phyloP scores from a whole-genome alignment of 208 protist species.

The Naegleria lovaniensis region DNA sequence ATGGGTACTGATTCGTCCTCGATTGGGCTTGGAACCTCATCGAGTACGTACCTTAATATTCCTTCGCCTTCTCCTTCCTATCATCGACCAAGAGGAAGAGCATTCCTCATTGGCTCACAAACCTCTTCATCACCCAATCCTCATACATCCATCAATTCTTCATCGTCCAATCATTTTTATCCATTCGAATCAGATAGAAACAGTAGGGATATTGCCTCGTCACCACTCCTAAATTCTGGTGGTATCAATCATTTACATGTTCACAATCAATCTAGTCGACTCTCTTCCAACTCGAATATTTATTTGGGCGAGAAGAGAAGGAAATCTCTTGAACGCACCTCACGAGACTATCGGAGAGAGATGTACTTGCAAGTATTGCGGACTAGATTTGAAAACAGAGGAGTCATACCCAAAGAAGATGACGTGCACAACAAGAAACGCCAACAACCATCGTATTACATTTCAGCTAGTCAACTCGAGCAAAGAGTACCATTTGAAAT shows the following conservation, averaged over 20 bases:
- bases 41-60: not conserved
- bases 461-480: not conserved
- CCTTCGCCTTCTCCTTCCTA: not conserved
- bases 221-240: too few species aligned
- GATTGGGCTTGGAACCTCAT: too few species aligned
- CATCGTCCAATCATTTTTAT: not conserved
- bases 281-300: too few species aligned
- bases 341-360: not conserved
- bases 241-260: too few species aligned
- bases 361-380: not conserved
- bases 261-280: too few species aligned
- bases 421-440: not conserved
- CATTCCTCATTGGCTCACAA: not conserved
- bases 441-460: not conserved
- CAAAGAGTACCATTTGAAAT: not conserved
- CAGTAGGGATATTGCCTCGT: too few species aligned
- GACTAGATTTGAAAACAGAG: not conserved
- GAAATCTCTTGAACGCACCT: not conserved
- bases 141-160: not conserved
- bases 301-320: not conserved
- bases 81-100: not conserved
- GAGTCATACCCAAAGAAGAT: not conserved
- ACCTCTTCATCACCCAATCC: not conserved
- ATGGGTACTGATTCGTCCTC: too few species aligned
- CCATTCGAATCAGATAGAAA: too few species aligned